A percentile compares a stretch with the other conserved stretches of the same genome.
phyloP scores from a whole-genome alignment of 495 filamentous ascomycete genomes.

The Schizothecium vesticola region DNA sequence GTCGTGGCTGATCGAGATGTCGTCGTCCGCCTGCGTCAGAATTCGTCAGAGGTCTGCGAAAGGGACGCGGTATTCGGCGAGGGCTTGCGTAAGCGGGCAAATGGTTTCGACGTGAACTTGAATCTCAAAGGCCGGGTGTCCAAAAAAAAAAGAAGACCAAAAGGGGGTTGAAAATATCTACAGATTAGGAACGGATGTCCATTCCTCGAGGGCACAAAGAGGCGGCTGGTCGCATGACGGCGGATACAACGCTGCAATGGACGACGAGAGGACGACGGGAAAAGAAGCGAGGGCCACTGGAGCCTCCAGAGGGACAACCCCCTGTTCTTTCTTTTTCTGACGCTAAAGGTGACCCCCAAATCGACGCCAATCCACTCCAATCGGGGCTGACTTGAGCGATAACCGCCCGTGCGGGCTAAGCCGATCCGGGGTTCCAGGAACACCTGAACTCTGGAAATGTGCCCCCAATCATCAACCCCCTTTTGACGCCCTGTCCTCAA shows the following conservation, averaged over 20 bases:
- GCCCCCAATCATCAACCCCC: background rate
- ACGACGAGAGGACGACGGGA: background rate
- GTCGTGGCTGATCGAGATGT: conserved; percentile 5
- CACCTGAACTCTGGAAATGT: background rate
- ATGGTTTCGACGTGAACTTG: background rate
- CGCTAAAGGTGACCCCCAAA: background rate
- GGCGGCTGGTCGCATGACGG: conserved; percentile 9
- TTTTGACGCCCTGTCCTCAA: background rate
- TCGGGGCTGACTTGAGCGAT: background rate
- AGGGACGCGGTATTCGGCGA: background rate
- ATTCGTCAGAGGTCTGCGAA: background rate
- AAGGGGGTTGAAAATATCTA: conserved; percentile 3
- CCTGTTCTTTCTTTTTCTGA: background rate
- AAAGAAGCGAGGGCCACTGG: conserved; percentile 3
- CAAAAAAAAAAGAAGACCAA: conserved; percentile 7
- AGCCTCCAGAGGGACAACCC: background rate
- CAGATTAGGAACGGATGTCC: background rate
- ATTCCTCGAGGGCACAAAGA: background rate
- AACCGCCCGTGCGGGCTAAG: conserved; percentile 8
- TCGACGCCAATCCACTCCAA: background rate
- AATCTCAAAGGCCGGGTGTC: background rate
- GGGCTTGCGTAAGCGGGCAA: background rate
- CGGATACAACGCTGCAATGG: conserved; percentile 6
- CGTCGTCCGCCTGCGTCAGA: background rate
- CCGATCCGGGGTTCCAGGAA: conserved; percentile 21